Conservation (phyloP, 371 early-diverging fungal genomes). For the Dipsacomyces acuminosporus region DNA sequence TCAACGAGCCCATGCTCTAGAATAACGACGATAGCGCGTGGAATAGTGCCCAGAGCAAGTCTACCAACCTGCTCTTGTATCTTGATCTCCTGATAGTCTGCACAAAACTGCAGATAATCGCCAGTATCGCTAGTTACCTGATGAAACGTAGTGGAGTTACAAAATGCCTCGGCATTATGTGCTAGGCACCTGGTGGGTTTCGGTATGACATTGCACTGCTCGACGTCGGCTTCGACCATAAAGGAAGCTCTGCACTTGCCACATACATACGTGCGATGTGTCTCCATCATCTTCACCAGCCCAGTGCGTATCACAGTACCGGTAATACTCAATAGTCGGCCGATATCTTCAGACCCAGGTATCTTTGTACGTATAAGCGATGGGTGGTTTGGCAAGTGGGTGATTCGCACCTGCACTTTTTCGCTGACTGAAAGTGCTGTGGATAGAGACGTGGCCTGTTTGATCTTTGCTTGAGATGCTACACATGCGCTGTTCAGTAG, state of each 20-base stretch:
- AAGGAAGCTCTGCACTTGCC: conserved; percentile 51
- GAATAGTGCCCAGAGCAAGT: conserved; percentile 61
- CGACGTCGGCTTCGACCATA: conserved; percentile 53
- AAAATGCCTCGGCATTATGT: conserved; percentile 19
- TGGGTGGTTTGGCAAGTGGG: conserved; percentile 25
- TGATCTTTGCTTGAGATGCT: conserved; percentile 2
- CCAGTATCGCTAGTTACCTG: conserved; percentile 17
- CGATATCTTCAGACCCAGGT: conserved; percentile 57
- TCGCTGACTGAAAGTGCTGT: background rate
- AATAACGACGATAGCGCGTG: conserved; percentile 60
- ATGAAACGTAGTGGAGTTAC: conserved; percentile 48
- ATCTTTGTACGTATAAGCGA: conserved; percentile 47
- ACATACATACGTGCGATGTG: conserved; percentile 49
- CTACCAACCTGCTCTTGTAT: conserved; percentile 65
- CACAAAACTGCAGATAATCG: conserved; percentile 39
- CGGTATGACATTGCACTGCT: conserved; percentile 55
- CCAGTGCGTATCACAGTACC: conserved; percentile 67
- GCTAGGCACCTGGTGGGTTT: conserved; percentile 55
- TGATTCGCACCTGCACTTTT: conserved; percentile 22
- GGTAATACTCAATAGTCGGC: conserved; percentile 55
- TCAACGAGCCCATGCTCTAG: conserved; percentile 65
- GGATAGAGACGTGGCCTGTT: background rate
- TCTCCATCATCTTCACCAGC: conserved; percentile 59
- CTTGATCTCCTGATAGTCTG: conserved; percentile 66
- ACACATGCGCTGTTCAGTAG: conserved; percentile 1